Evolutionary conservation across 1,284 basidiomycete species (phyloP), one percentile per base, ranked within the genome.

Genomic region (Ustilago vetiveriae): DNA sequence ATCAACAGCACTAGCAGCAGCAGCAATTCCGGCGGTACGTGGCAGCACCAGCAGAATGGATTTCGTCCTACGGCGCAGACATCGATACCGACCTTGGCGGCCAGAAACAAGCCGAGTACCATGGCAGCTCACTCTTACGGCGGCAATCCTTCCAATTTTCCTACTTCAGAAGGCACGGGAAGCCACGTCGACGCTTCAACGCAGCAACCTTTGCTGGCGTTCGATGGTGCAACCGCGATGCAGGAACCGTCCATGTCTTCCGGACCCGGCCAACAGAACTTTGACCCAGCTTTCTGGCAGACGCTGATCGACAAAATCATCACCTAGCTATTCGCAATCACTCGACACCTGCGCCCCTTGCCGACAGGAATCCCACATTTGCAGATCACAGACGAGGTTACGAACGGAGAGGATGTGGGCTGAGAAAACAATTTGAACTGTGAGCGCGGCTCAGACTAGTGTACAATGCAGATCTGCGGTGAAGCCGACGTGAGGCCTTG

Each of bases 291-390:
- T 7, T 72, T 72, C 56, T 72, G 60, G 65, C 70, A 68, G 47
- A 65, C 56, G 13, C 45, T 72, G 36, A 72, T 72, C 37, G 65
- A 72, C 60, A 72, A 72, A 60, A 72, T 72, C 48, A 58, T 69
- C 55, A 72, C 62, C 30, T 72, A 70, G 17, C 23, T 38, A 16
- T 40, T 30, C 32, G 16, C 26, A 30, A 17, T 23, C 51, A 37
- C 16, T 8, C 36, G 17, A 21, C 19, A 21, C 8, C 36, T 45
- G 33, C 22, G n/a, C n/a, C n/a, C n/a, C n/a, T n/a, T n/a, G n/a
- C n/a, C n/a, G n/a, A n/a, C n/a, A n/a, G n/a, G n/a, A n/a, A n/a
- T n/a, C n/a, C n/a, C n/a, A n/a, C n/a, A n/a, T n/a, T n/a, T n/a
- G n/a, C n/a, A 29, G 27, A 29, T 13, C 13, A 17, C 24, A 19